Evolutionary conservation across 2,329 filamentous ascomycete genomes (phyloP).

Genomic region (Juglanconis sp.): DNA sequence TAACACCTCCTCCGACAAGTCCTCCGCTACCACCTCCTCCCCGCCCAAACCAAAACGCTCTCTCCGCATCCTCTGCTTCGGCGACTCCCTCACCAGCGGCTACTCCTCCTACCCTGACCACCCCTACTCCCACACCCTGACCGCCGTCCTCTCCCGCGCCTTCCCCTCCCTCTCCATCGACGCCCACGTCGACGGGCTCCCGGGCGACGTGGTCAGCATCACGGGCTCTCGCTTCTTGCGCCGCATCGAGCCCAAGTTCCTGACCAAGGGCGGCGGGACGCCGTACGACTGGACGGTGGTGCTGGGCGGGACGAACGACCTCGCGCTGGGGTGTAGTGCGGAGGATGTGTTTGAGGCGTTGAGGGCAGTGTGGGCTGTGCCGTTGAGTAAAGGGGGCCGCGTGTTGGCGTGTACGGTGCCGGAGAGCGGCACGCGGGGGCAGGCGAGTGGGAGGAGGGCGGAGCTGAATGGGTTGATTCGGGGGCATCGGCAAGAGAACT

Average conservation of each 20-base stretch:
- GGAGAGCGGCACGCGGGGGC: conserved; percentile 35
- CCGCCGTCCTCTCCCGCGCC: conserved; percentile 42
- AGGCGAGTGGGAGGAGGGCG: conserved; percentile 33
- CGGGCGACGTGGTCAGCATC: conserved; percentile 48
- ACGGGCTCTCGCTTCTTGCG: conserved; percentile 19
- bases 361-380: conserved; percentile 43
- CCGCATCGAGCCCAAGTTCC: conserved; percentile 28
- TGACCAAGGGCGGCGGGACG: conserved; percentile 16
- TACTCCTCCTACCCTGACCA: conserved; percentile 33
- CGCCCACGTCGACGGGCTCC: conserved; percentile 42
- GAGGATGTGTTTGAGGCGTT: conserved; percentile 43
- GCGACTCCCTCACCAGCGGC: conserved; percentile 62
- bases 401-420: conserved; percentile 59
- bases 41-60: conserved; percentile 7
- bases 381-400: conserved; percentile 44
- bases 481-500: conserved; percentile 42
- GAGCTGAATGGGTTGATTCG: conserved; percentile 49
- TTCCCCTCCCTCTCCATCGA: conserved; percentile 34
- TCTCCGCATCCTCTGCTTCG: conserved; percentile 60
- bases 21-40: conserved; percentile 22
- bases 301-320: conserved; percentile 61
- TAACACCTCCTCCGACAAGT: conserved; percentile 8
- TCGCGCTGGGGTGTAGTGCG: conserved; percentile 36
- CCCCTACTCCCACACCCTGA: conserved; percentile 52
- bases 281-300: conserved; percentile 55